Evolutionary conservation across 768 basidiomycete genomes (phyloP), one percentile per base, ranked within the genome.

Genomic region (Pluteus cervinus): DNA sequence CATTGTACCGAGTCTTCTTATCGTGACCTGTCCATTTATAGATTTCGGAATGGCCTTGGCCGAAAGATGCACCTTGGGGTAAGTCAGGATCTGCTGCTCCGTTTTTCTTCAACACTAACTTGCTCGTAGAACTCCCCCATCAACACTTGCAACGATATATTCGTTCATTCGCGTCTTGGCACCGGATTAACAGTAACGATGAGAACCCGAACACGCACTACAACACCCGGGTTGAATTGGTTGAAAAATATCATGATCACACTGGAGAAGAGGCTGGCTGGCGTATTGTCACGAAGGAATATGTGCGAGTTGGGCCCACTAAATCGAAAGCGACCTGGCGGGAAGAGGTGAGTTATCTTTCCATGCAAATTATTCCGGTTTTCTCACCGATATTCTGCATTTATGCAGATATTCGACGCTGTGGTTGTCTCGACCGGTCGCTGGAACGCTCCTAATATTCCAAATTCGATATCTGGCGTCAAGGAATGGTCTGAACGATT

Each of bases 201-300:
- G 50, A 53, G 6, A 69, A 61, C 37, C 54, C 57, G 0, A 49
- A 60, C 16, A 41, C 61, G 2, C 59, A 61, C 3, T 73, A 66
- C 51, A 68, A 68, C 49, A 74, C 72, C 0, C 66, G 71, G 7
- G 69, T 75, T 5, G 71, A 75, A 38, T 52, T 50, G 9, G 53
- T 66, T 21, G 60, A 70, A 40, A 74, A 73, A 40, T 46, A 55
- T 0, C 35, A 49, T n/a, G 49, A 60, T 39, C 47, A 36, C 9
- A 25, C 44, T 17, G 59, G 60, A 0, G 37, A 52, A 20, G 54
- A 63, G 23, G 49, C 48, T 9, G 64, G 63, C 6, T 65, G 63
- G 65, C 57, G 41, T 1, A 40, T 65, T 9, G 58, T 58, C 7
- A 43, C 62, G 14, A 63, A 63, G 43, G 43, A 56, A 21, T 50